Conservation (phyloP, 768 basidiomycete species). For the Chalciporus pseudorubinellus region DNA sequence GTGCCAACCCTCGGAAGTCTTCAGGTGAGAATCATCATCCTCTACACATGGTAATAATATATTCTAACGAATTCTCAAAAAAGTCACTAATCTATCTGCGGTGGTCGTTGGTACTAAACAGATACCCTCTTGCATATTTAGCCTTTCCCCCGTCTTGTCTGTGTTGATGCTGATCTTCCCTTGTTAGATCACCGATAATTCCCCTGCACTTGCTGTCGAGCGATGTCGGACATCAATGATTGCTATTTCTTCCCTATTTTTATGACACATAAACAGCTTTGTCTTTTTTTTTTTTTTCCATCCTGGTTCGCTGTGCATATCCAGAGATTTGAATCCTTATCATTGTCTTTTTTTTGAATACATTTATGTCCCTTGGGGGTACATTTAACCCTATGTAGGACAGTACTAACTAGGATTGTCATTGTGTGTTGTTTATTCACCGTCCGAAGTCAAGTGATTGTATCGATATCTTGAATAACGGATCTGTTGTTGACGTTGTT, state of each 20-base stretch:
- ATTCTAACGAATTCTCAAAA: background rate
- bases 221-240: constrained; percentile 4
- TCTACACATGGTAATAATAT: background rate
- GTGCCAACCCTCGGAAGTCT: background rate
- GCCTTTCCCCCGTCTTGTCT: background rate
- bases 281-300: background rate
- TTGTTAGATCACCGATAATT: constrained; percentile 9
- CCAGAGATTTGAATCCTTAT: constrained; percentile 3
- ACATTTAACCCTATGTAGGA: no score
- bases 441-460: constrained; percentile 7
- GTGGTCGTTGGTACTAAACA: background rate
- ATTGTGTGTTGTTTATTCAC: background rate
- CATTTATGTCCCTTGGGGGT: no score
- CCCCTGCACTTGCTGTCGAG: constrained; percentile 15
- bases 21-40: constrained; percentile 1
- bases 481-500: background rate
- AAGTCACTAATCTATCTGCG: background rate
- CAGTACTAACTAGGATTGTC: no score
- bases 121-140: constrained; percentile 8
- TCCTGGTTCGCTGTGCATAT: constrained; percentile 20
- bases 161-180: constrained; percentile 1
- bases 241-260: constrained; percentile 3
- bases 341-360: no score
- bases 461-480: constrained; percentile 11
- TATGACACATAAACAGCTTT: background rate